phyloP scores from a whole-genome alignment of 768 basidiomycete species.

The Asterophora lycoperdoides region DNA sequence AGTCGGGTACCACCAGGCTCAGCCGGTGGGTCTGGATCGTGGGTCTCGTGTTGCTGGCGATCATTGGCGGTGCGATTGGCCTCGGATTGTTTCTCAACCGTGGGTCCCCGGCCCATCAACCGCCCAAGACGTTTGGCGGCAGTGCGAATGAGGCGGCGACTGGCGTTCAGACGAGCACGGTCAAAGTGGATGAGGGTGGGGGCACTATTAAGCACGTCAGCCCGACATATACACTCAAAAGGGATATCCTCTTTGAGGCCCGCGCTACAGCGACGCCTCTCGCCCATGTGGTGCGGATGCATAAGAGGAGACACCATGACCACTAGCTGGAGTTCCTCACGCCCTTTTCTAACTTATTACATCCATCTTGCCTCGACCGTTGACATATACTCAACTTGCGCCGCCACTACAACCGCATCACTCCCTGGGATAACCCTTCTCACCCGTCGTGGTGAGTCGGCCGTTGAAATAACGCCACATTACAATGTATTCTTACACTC shows the following conservation, averaged over 20 bases:
- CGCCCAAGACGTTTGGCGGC: slow-evolving; percentile 64
- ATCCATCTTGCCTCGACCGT: no score
- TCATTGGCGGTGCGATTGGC: slow-evolving; percentile 52
- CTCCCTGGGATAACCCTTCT: no score
- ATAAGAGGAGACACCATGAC: slow-evolving; percentile 8
- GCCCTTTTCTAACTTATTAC: no score
- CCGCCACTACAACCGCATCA: no score
- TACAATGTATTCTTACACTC: no score
- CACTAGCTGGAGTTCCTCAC: no score
- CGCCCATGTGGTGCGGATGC: not conserved
- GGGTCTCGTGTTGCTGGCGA: slow-evolving; percentile 55
- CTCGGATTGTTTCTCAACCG: slow-evolving; percentile 58
- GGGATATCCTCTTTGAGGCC: slow-evolving; percentile 8
- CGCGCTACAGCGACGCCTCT: not conserved
- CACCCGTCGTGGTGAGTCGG: no score
- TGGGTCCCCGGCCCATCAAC: slow-evolving; percentile 41
- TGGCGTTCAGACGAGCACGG: slow-evolving; percentile 11
- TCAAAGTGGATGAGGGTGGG: slow-evolving; percentile 13
- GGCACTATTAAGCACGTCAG: slow-evolving; percentile 39
- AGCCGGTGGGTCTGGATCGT: slow-evolving; percentile 69
- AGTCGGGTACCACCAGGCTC: slow-evolving; percentile 45
- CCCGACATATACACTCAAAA: slow-evolving; percentile 58
- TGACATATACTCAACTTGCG: no score
- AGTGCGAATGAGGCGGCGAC: slow-evolving; percentile 41
- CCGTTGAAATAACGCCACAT: no score